Conservation (phyloP, 1,284 basidiomycete genomes). For the Pascua sp. region DNA sequence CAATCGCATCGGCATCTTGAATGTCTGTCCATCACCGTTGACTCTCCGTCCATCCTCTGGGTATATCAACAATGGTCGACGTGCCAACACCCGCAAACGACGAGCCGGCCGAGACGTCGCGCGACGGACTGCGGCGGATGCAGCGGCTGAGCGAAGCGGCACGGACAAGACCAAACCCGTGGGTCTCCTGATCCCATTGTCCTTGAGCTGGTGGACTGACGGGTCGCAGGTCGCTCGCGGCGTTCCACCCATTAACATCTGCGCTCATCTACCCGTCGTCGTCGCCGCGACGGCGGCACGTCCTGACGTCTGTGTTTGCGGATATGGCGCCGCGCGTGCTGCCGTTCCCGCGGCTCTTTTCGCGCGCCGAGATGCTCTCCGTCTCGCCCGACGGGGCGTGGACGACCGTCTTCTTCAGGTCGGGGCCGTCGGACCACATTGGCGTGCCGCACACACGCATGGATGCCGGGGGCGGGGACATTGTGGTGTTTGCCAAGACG, state of each 20-base stretch:
- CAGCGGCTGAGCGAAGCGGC: slow-evolving; percentile 14
- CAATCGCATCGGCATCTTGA: no score
- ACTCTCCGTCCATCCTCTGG: no score
- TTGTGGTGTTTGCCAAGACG: slow-evolving; percentile 19
- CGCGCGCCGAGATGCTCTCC: slow-evolving; percentile 20
- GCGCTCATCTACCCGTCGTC: slow-evolving; percentile 16
- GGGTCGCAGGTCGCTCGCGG: slow-evolving; percentile 5
- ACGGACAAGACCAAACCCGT: slow-evolving; percentile 2
- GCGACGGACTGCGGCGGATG: slow-evolving; percentile 18
- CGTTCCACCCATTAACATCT: slow-evolving; percentile 18
- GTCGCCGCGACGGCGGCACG: slow-evolving; percentile 5
- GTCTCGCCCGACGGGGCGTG: slow-evolving; percentile 37
- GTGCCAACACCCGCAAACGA: slow-evolving; percentile 6
- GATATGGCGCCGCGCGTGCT: slow-evolving; percentile 22
- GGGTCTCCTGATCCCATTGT: neutral
- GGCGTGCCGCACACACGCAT: neutral
- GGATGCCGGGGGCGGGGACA: slow-evolving; percentile 13
- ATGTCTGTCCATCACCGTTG: no score
- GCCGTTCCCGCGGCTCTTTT: slow-evolving; percentile 20
- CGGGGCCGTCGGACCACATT: slow-evolving; percentile 1
- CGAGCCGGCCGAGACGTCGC: slow-evolving; percentile 14
- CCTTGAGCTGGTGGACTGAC: slow-evolving; percentile 3
- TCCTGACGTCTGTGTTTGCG: slow-evolving; percentile 16
- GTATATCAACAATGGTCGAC: slow-evolving; percentile 5
- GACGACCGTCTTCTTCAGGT: slow-evolving; percentile 21